Evolutionary conservation across 2,329 filamentous ascomycete species (phyloP).

Genomic region (Pseudomassariella vexata): DNA sequence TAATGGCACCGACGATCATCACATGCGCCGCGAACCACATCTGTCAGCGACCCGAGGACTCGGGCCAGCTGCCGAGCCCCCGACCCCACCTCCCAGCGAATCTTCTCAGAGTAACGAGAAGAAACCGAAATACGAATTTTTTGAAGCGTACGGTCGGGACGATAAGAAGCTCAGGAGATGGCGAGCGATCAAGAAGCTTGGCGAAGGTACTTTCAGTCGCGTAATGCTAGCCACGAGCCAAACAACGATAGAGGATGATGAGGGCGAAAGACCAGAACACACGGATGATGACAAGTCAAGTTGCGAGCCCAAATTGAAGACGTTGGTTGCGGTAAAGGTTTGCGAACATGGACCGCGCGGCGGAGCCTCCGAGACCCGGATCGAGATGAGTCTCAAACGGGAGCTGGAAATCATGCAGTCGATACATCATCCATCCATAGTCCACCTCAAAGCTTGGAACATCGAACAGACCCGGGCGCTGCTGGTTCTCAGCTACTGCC

Average conservation of each 20-base stretch:
- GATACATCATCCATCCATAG: slow-evolving; percentile 82
- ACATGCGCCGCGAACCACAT: slow-evolving; percentile 70
- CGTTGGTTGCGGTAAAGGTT: slow-evolving; percentile 89
- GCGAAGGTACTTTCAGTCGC: slow-evolving; percentile 92
- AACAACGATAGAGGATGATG: slow-evolving; percentile 44
- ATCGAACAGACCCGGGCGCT: slow-evolving; percentile 78
- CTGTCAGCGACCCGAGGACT: slow-evolving; percentile 75
- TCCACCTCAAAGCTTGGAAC: slow-evolving; percentile 87
- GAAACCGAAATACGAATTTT: slow-evolving; percentile 51
- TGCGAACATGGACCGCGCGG: slow-evolving; percentile 92
- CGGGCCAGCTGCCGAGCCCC: slow-evolving; percentile 56
- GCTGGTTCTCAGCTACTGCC: slow-evolving; percentile 84
- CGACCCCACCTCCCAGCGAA: slow-evolving; percentile 79
- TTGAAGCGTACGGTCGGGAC: slow-evolving; percentile 61
- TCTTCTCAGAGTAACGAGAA: slow-evolving; percentile 47
- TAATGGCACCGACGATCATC: slow-evolving; percentile 32
- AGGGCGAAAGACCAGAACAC: too few species aligned
- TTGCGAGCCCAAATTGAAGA: slow-evolving; percentile 56
- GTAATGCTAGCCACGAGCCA: slow-evolving; percentile 88
- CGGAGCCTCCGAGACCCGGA: slow-evolving; percentile 84
- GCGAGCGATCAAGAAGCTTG: slow-evolving; percentile 73
- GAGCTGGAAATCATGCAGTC: slow-evolving; percentile 91
- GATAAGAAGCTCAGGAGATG: slow-evolving; percentile 70
- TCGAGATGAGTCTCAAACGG: slow-evolving; percentile 89
- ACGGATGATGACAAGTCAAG: slow-evolving; percentile 24